These are phyloP conservation scores for Leccinum subgranulosum DNA, from an alignment of 768 basidiomycete genomes.

Conservation along the genomic window DNA sequence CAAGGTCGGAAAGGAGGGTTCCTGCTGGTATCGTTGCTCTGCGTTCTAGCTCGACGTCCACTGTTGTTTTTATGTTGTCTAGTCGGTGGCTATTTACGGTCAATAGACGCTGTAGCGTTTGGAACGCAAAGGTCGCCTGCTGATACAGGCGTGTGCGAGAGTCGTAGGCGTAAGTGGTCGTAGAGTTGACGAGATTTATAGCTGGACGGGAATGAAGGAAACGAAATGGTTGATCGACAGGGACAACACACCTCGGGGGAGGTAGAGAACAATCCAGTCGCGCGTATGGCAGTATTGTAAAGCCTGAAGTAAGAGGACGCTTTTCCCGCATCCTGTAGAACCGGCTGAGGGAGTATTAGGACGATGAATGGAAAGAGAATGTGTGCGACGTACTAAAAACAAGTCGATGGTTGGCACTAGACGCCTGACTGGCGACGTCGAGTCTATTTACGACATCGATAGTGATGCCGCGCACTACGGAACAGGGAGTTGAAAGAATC, in stretches of 20 bases:
- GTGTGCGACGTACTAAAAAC: slow-evolving; percentile 57
- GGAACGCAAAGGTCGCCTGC: slow-evolving; percentile 63
- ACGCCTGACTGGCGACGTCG: slow-evolving; percentile 43
- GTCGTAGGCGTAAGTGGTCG: slow-evolving; percentile 71
- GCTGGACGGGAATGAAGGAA: slow-evolving; percentile 31
- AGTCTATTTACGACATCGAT: slow-evolving; percentile 51
- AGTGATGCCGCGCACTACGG: slow-evolving; percentile 70
- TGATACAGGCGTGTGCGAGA: slow-evolving; percentile 72
- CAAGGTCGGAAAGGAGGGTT: slow-evolving; percentile 50
- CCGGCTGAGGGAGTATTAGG: slow-evolving; percentile 50
- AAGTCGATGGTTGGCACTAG: slow-evolving; percentile 52
- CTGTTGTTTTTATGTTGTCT: slow-evolving; percentile 37
- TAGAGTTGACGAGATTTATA: slow-evolving; percentile 67
- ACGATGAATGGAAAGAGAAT: background rate
- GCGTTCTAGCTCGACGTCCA: slow-evolving; percentile 45
- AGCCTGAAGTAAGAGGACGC: slow-evolving; percentile 71
- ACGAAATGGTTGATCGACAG: background rate
- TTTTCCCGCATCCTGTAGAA: slow-evolving; percentile 76
- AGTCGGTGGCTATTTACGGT: slow-evolving; percentile 54
- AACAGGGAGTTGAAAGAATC: slow-evolving; percentile 65
- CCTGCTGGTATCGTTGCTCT: slow-evolving; percentile 45
- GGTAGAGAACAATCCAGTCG: slow-evolving; percentile 82
- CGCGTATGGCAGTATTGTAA: slow-evolving; percentile 61
- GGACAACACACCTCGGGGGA: slow-evolving; percentile 62
- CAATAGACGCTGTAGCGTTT: slow-evolving; percentile 59